Percentiles rank a stretch among this genome's conserved stretches.
Conservation (phyloP, 352 stramenopile genomes). For the Pythium grandisporangium region DNA sequence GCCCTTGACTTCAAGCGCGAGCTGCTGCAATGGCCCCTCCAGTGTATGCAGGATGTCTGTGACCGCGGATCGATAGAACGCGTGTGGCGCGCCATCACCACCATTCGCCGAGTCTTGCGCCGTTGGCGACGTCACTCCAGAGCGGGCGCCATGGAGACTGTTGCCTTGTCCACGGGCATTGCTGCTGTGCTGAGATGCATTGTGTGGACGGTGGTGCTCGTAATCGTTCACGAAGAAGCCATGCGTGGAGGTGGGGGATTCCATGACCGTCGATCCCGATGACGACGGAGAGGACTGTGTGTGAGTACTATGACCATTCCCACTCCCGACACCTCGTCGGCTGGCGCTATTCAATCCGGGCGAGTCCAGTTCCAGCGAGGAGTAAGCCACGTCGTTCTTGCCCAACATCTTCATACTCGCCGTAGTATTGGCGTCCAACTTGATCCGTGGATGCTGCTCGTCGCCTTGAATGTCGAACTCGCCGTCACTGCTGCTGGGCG, state of each 20-base stretch:
- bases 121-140: conserved; percentile 9
- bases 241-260: conserved; percentile 10
- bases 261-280: conserved; percentile 7
- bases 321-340: conserved; percentile 17
- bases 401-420: conserved; percentile 43
- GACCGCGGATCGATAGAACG: conserved; percentile 39
- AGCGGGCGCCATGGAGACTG: neutral
- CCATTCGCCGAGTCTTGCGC: conserved; percentile 1
- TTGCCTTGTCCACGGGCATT: neutral
- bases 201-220: too few species aligned
- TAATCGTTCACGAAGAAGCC: conserved; percentile 9
- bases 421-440: neutral
- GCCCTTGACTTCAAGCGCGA: conserved; percentile 78
- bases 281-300: conserved; percentile 38
- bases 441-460: too few species aligned
- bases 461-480: too few species aligned
- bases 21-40: conserved; percentile 53
- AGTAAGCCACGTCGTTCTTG: conserved; percentile 63
- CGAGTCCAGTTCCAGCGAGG: conserved; percentile 67
- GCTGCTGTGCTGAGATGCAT: too few species aligned
- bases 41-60: conserved; percentile 49
- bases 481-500: too few species aligned
- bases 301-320: conserved; percentile 18
- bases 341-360: conserved; percentile 27
- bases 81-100: conserved; percentile 9